Conservation (phyloP, 1,284 basidiomycete species). For the Puccinia polysora region DNA sequence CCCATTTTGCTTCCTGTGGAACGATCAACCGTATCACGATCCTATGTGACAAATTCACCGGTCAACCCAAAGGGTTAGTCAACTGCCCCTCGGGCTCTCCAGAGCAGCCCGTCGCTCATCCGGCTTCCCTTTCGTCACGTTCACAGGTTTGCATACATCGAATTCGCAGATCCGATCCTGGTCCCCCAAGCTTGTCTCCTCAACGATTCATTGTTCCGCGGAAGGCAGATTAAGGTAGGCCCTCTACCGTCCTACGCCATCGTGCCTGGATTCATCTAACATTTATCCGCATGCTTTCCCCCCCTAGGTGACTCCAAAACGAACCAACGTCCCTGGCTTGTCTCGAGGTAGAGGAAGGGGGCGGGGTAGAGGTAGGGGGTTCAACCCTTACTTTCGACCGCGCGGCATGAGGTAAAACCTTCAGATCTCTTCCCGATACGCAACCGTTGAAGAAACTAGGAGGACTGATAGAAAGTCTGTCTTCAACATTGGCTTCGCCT, state of each 20-base stretch:
- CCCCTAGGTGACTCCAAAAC: conserved; percentile 75
- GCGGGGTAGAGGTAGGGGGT: conserved; percentile 49
- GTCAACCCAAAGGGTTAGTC: conserved; percentile 93
- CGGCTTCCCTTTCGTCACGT: neutral
- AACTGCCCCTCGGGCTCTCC: neutral
- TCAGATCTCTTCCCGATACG: neutral
- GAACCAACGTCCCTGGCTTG: conserved; percentile 88
- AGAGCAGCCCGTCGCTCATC: neutral
- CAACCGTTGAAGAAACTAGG: neutral
- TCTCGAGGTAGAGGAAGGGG: conserved; percentile 50
- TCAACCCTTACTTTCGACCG: conserved; percentile 40
- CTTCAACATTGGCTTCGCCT: neutral
- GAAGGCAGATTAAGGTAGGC: conserved; percentile 79
- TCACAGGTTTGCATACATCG: conserved; percentile 89
- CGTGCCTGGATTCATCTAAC: conserved; percentile 14
- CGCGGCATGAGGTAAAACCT: conserved; percentile 32
- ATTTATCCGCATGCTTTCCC: neutral
- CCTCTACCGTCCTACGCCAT: conserved; percentile 36
- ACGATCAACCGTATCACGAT: conserved; percentile 99
- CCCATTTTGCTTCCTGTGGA: conserved; percentile 93
- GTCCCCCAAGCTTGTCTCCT: conserved; percentile 89
- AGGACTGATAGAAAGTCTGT: neutral
- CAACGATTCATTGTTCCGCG: conserved; percentile 91
- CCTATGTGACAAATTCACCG: conserved; percentile 98
- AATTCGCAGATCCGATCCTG: conserved; percentile 90